phyloP scores from a whole-genome alignment of 2,329 filamentous ascomycete genomes.

The Zasmidium angulare region DNA sequence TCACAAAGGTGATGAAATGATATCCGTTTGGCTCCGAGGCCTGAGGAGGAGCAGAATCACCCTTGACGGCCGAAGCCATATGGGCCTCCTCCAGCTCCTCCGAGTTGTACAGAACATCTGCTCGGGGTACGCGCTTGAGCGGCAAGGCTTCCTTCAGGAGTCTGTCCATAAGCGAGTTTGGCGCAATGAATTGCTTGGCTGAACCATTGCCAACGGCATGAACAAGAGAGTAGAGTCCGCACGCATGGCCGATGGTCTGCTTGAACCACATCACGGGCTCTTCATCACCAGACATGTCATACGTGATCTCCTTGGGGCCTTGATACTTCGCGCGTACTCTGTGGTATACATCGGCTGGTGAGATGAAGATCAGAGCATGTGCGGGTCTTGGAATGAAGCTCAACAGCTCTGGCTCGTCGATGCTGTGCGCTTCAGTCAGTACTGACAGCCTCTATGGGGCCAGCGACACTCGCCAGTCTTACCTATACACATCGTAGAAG shows the following conservation, averaged over 20 bases:
- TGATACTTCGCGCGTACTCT: constrained; percentile 45
- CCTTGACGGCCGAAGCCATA: constrained; percentile 42
- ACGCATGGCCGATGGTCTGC: constrained; percentile 59
- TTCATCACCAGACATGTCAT: constrained; percentile 46
- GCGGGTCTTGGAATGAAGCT: constrained; percentile 53
- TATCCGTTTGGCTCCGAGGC: constrained; percentile 36
- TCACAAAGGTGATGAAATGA: constrained; percentile 51
- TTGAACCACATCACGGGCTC: constrained; percentile 60
- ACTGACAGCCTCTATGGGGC: background rate
- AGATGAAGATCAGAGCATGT: constrained; percentile 56
- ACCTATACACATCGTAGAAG: constrained; percentile 54
- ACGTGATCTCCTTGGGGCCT: constrained; percentile 37
- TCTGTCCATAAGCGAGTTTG: constrained; percentile 45
- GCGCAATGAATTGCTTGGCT: constrained; percentile 42
- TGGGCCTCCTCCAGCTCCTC: constrained; percentile 46
- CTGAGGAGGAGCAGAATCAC: constrained; percentile 40
- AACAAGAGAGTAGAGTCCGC: constrained; percentile 58
- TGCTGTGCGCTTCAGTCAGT: constrained; percentile 29
- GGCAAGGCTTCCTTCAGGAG: constrained; percentile 47
- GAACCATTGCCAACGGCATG: constrained; percentile 55
- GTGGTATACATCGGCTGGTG: constrained; percentile 43
- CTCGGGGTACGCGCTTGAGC: constrained; percentile 47
- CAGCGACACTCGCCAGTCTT: background rate
- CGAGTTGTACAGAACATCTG: constrained; percentile 53
- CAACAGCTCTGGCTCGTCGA: constrained; percentile 52